These are phyloP conservation scores for Eruca vesicaria DNA, from an alignment of 441 rosid genomes.

Conservation along the genomic window DNA sequence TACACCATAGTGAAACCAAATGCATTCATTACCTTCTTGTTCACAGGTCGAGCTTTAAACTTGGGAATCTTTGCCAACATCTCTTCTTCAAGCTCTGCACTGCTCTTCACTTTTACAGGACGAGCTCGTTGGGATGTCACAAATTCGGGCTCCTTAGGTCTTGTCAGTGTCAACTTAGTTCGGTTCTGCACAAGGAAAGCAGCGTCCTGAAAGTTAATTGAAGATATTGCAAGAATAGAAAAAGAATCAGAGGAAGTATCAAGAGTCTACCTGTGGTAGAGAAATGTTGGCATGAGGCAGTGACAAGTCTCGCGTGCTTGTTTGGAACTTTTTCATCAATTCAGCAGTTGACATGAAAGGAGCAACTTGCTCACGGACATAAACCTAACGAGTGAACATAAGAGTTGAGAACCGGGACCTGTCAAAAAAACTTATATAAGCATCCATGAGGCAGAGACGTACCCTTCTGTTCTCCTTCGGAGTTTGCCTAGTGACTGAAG, in stretches of 20 bases:
- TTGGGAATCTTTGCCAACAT: conserved; percentile 95
- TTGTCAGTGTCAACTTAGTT: conserved; percentile 75
- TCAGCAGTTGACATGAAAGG: conserved; percentile 92
- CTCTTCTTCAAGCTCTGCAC: conserved; percentile 95
- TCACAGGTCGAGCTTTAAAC: conserved; percentile 91
- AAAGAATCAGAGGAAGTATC: neutral
- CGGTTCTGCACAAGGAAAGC: conserved; percentile 52
- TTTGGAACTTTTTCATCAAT: conserved; percentile 83
- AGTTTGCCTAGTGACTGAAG: conserved; percentile 43
- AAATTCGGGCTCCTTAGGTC: conserved; percentile 91
- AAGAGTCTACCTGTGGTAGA: conserved; percentile 47
- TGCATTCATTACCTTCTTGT: conserved; percentile 82
- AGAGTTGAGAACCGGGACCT: neutral
- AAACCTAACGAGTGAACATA: conserved; percentile 49
- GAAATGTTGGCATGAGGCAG: conserved; percentile 45
- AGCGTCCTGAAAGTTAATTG: conserved; percentile 30
- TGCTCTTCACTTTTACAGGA: conserved; percentile 70
- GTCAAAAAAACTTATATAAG: neutral
- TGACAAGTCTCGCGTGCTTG: conserved; percentile 76
- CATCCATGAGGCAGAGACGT: conserved; percentile 13
- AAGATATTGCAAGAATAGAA: conserved; percentile 17
- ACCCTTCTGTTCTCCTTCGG: conserved; percentile 85
- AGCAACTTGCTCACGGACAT: conserved; percentile 56
- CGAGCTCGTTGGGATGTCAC: conserved; percentile 92
- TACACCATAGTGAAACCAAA: neutral